These are phyloP conservation scores for Phlyctochytrium arcticum DNA, from an alignment of 192 early-diverging fungal species.

Conservation along the genomic window DNA sequence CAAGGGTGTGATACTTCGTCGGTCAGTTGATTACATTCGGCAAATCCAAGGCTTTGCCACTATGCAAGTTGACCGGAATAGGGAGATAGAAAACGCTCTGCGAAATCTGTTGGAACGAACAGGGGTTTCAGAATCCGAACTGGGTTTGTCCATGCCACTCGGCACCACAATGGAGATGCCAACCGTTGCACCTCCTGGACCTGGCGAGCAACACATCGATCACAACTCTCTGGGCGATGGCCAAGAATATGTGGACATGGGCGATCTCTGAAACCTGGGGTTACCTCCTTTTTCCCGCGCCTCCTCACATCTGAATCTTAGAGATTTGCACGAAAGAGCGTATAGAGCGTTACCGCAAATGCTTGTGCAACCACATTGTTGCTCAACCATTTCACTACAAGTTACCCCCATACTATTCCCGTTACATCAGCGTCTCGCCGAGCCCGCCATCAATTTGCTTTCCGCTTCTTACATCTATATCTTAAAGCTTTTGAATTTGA, in stretches of 20 bases:
- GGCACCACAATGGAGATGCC: slow-evolving; percentile 48
- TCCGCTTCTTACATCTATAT: too few relatives aligned
- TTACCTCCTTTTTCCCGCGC: too few relatives aligned
- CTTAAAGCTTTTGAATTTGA: too few relatives aligned
- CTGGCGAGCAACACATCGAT: not conserved
- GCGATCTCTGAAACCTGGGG: too few relatives aligned
- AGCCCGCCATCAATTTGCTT: too few relatives aligned
- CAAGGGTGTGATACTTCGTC: slow-evolving; percentile 91
- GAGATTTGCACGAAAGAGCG: too few relatives aligned
- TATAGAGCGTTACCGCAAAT: too few relatives aligned
- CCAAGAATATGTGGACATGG: not conserved
- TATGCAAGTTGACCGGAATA: slow-evolving; percentile 58
- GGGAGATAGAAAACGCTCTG: slow-evolving; percentile 67
- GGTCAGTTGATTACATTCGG: slow-evolving; percentile 90
- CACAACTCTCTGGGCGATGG: not conserved
- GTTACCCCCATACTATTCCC: too few relatives aligned
- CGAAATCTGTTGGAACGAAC: slow-evolving; percentile 33
- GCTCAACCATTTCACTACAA: too few relatives aligned
- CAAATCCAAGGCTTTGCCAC: slow-evolving; percentile 68
- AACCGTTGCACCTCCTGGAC: not conserved
- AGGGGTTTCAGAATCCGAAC: slow-evolving; percentile 42
- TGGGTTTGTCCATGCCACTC: slow-evolving; percentile 43
- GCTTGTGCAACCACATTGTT: too few relatives aligned
- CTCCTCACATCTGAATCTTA: too few relatives aligned
- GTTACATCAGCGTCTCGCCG: too few relatives aligned